Evolutionary conservation across 208 protist species (phyloP), one percentile per base, ranked within the genome.

Genomic region (Leishmania aethiopica): DNA sequence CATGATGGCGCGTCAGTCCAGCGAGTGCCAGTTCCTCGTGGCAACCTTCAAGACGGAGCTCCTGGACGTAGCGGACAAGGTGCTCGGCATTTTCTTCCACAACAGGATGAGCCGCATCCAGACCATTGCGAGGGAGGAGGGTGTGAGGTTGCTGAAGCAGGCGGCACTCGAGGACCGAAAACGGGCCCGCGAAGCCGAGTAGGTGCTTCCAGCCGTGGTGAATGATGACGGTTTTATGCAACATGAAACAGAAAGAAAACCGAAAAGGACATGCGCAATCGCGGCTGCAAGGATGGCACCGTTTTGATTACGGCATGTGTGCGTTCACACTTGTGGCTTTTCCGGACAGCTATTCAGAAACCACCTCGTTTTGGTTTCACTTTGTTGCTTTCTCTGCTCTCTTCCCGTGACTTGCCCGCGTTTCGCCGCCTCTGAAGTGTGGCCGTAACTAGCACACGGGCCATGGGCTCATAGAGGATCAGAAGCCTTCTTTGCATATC

Each of bases 31-130:
- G 91, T 99, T 99, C 87, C 97, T 99, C 70, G 98, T 98, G 40
- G 98, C 99, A 17, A 99, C 98, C 2, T 99, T 99, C 93, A 99
- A 99, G 86, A 95, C 94, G 7, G 99, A 99, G 87, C 92, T 99
- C 85, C 89, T 99, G 8, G 84, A 96, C 35, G 85, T 91, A 17
- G 99, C 98, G 2, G 94, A 99, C 90, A 89, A 93, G 60, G 94
- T 98, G 75, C 99, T 99, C 77, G 95, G 96, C 28, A 99, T 99
- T 77, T 97, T 97, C 66, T 99, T 98, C 89, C 87, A 95, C 64
- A 99, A 99, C 86, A 99, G 98, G 84, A 91, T 99, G 79, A 98
- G 93, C 82, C 87, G 91, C 57, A 98, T 99, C 80, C 91, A 97
- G 74, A 86, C 85, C 35, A 98, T 98, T 51, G 92, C 93, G 37